Evolutionary conservation across 1,284 basidiomycete species (phyloP), one percentile per base, ranked within the genome.

Genomic region (Porodaedalea pini): DNA sequence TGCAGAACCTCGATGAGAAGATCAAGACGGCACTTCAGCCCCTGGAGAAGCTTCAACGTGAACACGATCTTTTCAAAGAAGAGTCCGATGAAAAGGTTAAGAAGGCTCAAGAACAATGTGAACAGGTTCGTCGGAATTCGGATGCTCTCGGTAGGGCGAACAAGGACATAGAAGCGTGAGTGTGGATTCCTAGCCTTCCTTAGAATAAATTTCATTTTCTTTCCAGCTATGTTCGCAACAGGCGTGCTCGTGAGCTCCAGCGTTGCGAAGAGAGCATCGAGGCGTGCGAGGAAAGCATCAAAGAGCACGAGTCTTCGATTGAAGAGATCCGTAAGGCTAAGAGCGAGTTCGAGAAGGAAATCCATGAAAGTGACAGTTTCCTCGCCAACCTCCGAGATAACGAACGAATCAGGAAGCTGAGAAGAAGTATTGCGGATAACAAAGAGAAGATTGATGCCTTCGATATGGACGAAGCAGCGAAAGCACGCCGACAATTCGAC

Each of bases 351-450:
- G 85, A 89, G 64, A 85, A 81, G 66, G 86, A 88, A 66, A 85
- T 92, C 68, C 82, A 83, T 65, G 83, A 88, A 63, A 82, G 88
- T 53, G 85, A 83, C 50, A 81, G 85, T 39, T 81, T 81, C 13
- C 71, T 85, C 50, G 79, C 82, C 17, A 95, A 91, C 69, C 77
- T 98, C 62, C 83, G 87, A 60, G 90, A 94, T 69, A 99, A 98
- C 68, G 75, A 95, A 44, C 85, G 90, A 7, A 84, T 91, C 61
- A 79, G 93, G 51, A 81, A 82, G 65, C 77, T 94, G 45, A 76
- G 78, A 58, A 77, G 78, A 56, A 83, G 91, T 49, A 88, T 97
- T 19, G 74, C 75, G 25, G 75, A 75, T 0, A 84, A 89, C 8
- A 82, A 92, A 65, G 76, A 76, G 13, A 82, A 95, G 70, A 88